These are phyloP conservation scores for Plicaturopsis crispa DNA, from an alignment of 768 basidiomycete genomes.

Conservation along the genomic window DNA sequence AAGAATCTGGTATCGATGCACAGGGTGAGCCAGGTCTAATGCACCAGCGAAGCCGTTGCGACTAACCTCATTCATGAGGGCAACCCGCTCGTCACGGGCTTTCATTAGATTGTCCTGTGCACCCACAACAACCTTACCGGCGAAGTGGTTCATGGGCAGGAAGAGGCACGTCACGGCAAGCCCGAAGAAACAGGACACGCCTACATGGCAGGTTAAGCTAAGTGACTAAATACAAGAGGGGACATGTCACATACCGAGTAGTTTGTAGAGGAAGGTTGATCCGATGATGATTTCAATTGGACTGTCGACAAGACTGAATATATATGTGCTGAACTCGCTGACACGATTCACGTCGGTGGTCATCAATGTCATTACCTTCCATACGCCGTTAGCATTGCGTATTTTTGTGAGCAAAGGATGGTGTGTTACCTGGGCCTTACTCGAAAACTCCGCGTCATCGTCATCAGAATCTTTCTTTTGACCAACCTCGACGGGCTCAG, in stretches of 20 bases:
- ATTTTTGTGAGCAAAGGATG: conserved; percentile 48
- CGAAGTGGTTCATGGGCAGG: conserved; percentile 76
- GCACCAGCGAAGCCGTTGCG: not conserved
- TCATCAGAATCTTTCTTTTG: conserved; percentile 20
- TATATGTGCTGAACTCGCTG: conserved; percentile 75
- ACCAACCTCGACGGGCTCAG: not conserved
- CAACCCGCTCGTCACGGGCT: conserved; percentile 81
- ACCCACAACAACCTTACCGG: conserved; percentile 68
- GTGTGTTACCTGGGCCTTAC: conserved; percentile 44
- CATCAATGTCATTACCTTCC: conserved; percentile 95
- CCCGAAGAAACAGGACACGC: conserved; percentile 70
- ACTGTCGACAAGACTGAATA: conserved; percentile 70
- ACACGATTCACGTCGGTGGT: conserved; percentile 91
- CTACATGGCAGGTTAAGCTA: conserved; percentile 15
- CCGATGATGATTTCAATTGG: conserved; percentile 76
- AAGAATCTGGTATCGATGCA: conserved; percentile 44
- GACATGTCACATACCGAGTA: conserved; percentile 47
- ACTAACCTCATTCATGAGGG: conserved; percentile 75
- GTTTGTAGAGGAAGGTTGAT: conserved; percentile 63
- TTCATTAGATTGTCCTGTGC: conserved; percentile 90
- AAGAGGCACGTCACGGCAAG: conserved; percentile 67
- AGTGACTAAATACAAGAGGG: not conserved
- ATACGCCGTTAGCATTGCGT: no score
- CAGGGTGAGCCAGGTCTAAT: not conserved
- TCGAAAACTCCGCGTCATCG: conserved; percentile 55